Percentiles rank a stretch among this genome's conserved stretches.
Evolutionary conservation across 768 basidiomycete genomes (phyloP).

Genomic region (Tylopilus rubrobrunneus): DNA sequence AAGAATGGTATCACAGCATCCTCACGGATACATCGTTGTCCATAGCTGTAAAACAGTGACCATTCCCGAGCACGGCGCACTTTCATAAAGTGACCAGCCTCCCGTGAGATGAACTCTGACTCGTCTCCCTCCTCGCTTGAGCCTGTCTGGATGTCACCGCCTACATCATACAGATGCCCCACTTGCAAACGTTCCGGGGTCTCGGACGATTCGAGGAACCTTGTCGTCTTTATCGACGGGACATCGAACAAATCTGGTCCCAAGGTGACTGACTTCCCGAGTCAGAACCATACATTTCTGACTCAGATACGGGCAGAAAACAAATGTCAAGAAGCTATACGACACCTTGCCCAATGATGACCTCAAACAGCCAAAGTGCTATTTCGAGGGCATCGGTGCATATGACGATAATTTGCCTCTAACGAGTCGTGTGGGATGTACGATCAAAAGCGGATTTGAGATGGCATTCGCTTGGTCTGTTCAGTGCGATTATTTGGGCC

Average conservation of each 20-base stretch:
- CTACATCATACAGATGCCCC: background rate
- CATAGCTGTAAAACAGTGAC: background rate
- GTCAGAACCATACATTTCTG: background rate
- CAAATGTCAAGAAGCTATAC: conserved; percentile 33
- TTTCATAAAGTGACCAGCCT: background rate
- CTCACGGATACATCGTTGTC: background rate
- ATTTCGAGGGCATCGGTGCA: conserved; percentile 18
- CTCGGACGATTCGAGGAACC: conserved; percentile 27
- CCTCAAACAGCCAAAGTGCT: conserved; percentile 23
- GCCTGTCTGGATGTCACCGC: background rate
- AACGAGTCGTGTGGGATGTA: background rate
- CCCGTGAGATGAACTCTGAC: background rate
- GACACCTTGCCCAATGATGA: conserved; percentile 13
- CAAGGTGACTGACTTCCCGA: conserved; percentile 36
- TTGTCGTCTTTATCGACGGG: conserved; percentile 16
- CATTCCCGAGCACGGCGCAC: background rate
- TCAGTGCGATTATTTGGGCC: background rate
- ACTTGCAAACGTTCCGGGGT: background rate
- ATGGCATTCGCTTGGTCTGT: conserved; percentile 5
- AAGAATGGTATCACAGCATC: background rate
- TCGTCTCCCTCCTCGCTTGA: background rate
- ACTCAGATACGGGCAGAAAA: conserved; percentile 17
- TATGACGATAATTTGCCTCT: background rate
- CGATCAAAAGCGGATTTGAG: background rate
- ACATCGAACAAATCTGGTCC: background rate